phyloP scores from a whole-genome alignment of 2,329 filamentous ascomycete species.

The Paecilomyces sp. region DNA sequence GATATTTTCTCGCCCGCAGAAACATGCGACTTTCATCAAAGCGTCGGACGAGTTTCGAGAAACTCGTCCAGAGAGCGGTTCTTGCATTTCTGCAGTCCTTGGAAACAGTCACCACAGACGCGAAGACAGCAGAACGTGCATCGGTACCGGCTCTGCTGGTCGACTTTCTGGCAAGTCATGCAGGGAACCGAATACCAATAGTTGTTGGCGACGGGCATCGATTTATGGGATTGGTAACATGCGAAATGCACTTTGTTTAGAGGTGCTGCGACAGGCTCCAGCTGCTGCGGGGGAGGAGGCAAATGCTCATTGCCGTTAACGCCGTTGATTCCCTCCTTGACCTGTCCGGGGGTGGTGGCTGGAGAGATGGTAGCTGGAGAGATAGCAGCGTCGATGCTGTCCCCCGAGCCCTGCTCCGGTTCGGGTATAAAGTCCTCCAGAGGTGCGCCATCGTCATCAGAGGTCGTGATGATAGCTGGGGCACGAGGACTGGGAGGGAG shows the following conservation, averaged over 20 bases:
- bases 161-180: slow-evolving; percentile 35
- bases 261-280: slow-evolving; percentile 25
- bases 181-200: slow-evolving; percentile 34
- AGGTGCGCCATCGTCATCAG: neutral
- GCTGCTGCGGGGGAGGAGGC: slow-evolving; percentile 22
- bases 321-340: neutral
- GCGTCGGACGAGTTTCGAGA: slow-evolving; percentile 13
- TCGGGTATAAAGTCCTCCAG: neutral
- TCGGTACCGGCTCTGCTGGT: slow-evolving; percentile 28
- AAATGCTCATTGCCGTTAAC: neutral
- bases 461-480: neutral
- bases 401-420: neutral
- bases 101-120: slow-evolving; percentile 29
- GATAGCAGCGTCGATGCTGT: neutral
- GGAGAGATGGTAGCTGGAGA: neutral
- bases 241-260: slow-evolving; percentile 28
- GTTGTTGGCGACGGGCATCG: slow-evolving; percentile 29
- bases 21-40: neutral
- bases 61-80: slow-evolving; percentile 26
- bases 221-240: slow-evolving; percentile 34
- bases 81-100: slow-evolving; percentile 24
- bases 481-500: neutral
- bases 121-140: slow-evolving; percentile 37
- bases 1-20: neutral
- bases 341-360: neutral